phyloP scores from a whole-genome alignment of 768 basidiomycete genomes.

The Lepiota subincarnata region DNA sequence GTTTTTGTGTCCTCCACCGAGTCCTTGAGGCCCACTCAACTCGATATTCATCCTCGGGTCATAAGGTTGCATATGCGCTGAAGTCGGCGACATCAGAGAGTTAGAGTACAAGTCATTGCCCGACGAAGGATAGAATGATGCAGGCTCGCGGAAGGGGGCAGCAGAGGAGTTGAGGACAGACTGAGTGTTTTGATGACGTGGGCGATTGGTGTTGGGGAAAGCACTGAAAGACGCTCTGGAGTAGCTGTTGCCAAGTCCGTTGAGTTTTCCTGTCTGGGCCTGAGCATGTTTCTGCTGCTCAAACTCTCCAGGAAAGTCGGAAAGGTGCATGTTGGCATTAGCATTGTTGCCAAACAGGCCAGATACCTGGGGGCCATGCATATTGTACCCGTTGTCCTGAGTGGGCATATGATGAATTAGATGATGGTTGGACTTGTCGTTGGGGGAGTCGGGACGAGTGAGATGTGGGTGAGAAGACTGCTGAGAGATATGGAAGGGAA shows the following conservation, averaged over 20 bases:
- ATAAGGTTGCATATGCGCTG: slow-evolving; percentile 32
- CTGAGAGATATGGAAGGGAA: slow-evolving; percentile 50
- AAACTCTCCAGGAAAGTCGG: slow-evolving; percentile 35
- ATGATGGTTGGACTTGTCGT: slow-evolving; percentile 32
- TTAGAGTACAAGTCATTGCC: slow-evolving; percentile 30
- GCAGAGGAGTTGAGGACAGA: slow-evolving; percentile 24
- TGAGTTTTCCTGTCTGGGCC: slow-evolving; percentile 29
- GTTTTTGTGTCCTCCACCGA: slow-evolving; percentile 25
- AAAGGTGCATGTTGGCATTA: slow-evolving; percentile 33
- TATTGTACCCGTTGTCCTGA: slow-evolving; percentile 33
- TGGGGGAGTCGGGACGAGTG: slow-evolving; percentile 47
- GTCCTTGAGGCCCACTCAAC: slow-evolving; percentile 24
- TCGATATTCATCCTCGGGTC: slow-evolving; percentile 35
- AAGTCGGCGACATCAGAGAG: slow-evolving; percentile 37
- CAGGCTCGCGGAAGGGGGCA: slow-evolving; percentile 32
- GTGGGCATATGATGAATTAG: slow-evolving; percentile 29
- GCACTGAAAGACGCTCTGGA: slow-evolving; percentile 31
- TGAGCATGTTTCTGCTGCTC: slow-evolving; percentile 33
- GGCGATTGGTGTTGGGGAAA: slow-evolving; percentile 40
- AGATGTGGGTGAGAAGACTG: slow-evolving; percentile 39
- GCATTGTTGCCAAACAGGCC: slow-evolving; percentile 32
- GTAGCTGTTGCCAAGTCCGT: slow-evolving; percentile 28
- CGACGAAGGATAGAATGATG: slow-evolving; percentile 27
- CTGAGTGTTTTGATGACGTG: slow-evolving; percentile 34
- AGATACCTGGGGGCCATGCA: slow-evolving; percentile 23